phyloP scores from a whole-genome alignment of 1,139 yeast species.

The Torulaspora globosa region DNA sequence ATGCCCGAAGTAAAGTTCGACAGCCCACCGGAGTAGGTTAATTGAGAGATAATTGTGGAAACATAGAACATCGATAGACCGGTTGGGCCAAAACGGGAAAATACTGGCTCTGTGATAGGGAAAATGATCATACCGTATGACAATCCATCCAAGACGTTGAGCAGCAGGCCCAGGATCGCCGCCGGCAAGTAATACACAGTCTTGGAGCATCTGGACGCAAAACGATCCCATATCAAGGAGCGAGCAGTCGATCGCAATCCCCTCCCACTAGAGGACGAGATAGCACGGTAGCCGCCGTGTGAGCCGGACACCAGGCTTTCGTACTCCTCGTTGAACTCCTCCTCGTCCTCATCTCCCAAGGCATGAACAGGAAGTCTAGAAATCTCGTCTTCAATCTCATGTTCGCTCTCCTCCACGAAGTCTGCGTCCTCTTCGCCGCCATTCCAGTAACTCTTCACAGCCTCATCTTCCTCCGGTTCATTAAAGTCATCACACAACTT shows the following conservation, averaged over 20 bases:
- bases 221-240: conserved; percentile 1
- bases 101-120: conserved; percentile 78
- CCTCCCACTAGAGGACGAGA: conserved; percentile 1
- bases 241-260: conserved; percentile 7
- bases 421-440: conserved; percentile 1
- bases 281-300: conserved; percentile 5
- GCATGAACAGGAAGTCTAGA: not conserved
- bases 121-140: conserved; percentile 97
- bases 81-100: conserved; percentile 74
- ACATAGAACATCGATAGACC: conserved; percentile 93
- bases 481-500: conserved; percentile 35
- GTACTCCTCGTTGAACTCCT: conserved; percentile 3
- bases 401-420: conserved; percentile 7
- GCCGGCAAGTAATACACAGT: conserved; percentile 42
- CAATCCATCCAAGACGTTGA: conserved; percentile 86
- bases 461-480: conserved; percentile 20
- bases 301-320: conserved; percentile 7
- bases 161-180: conserved; percentile 74
- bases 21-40: conserved; percentile 85
- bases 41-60: conserved; percentile 81
- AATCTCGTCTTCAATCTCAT: not conserved
- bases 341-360: conserved; percentile 7
- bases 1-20: conserved; percentile 85
- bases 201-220: conserved; percentile 10
- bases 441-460: conserved; percentile 10